Percentiles rank a stretch among this genome's conserved stretches.
These are phyloP conservation scores for Arbutus unedo DNA, from an alignment of 148 eudicot species.

Conservation along the genomic window DNA sequence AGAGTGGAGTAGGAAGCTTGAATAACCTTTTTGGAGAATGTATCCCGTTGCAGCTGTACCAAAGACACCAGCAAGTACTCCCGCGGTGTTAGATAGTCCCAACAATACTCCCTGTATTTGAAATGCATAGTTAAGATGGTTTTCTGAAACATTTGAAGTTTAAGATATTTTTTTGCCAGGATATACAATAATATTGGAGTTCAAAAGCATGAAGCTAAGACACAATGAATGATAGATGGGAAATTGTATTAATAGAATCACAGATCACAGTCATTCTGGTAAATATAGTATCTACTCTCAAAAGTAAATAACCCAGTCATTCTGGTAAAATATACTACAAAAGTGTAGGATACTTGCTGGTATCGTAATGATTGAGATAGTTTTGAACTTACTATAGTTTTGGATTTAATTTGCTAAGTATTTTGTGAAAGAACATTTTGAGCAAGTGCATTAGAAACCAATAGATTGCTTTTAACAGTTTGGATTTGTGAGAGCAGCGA, in stretches of 20 bases:
- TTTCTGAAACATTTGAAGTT: neutral
- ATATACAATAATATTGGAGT: neutral
- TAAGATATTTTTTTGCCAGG: neutral
- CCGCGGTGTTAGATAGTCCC: constrained; percentile 92
- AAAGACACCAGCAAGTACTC: constrained; percentile 94
- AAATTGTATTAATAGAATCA: neutral
- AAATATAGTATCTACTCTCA: neutral
- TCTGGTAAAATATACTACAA: neutral
- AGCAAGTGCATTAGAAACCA: neutral
- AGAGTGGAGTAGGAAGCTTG: neutral
- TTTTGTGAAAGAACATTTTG: neutral
- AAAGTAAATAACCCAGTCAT: neutral
- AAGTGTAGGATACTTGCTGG: neutral
- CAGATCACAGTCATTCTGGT: neutral
- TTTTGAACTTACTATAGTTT: neutral
- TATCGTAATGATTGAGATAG: neutral
- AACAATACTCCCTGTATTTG: constrained; percentile 68
- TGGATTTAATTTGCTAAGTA: neutral
- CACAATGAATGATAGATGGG: neutral
- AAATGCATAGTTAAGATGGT: neutral
- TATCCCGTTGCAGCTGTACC: constrained; percentile 97
- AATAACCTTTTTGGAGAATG: constrained; percentile 79
- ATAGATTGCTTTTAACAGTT: neutral
- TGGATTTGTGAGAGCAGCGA: neutral
- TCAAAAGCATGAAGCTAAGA: neutral